Base-by-base conservation (phyloP, 345 rosid species). In the Clarkia xantiana region DNA sequence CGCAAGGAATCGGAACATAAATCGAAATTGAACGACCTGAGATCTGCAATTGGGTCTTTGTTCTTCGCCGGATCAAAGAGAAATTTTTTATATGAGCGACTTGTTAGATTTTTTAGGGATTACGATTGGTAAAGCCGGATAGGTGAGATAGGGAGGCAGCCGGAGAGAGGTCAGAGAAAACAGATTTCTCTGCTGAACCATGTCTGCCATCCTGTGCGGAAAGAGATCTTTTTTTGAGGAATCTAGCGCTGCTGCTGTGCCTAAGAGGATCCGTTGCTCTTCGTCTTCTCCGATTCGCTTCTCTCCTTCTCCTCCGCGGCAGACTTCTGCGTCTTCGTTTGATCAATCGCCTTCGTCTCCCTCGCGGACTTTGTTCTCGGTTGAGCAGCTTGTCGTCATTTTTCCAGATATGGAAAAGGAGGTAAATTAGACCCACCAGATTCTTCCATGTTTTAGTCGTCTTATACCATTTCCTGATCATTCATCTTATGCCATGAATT, bases 161-260 rank as follows among this genome's bases (percentile, higher is more conserved):
- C 38, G 14, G 53, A 40, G 54, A 49, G 48, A 38, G 46, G 16
- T n/a, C 13, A 14, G 36, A 17, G 16, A 18, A 23, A 42, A 23
- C 1, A 15, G 54, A 45, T 3, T 47, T 22, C 15, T 46, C 23
- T 46, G 49, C 15, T 71, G 73, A 77, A 84, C 77, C 87, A 84
- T 84, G 94, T 84, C 94, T 81, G 90, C 90, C 54, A 77, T 81
- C 62, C 77, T 84, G 75, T 81, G 90, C 68, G 86, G 94, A 52
- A 84, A 84, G 90, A 84, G 90, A 84, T 84, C 90, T 60, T 72
- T 81, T 44, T 84, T 84, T 52, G 94, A 84, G 69, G 94, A 84
- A 53, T 68, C 78, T 63, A 49, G 76, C 19, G 70, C 76, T 25
- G 63, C 76, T 25, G 63, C 83, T 1, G 71, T 79, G 43, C 85